Conservation (phyloP, 2,329 filamentous ascomycete genomes). For the Xylariaceae sp. region DNA sequence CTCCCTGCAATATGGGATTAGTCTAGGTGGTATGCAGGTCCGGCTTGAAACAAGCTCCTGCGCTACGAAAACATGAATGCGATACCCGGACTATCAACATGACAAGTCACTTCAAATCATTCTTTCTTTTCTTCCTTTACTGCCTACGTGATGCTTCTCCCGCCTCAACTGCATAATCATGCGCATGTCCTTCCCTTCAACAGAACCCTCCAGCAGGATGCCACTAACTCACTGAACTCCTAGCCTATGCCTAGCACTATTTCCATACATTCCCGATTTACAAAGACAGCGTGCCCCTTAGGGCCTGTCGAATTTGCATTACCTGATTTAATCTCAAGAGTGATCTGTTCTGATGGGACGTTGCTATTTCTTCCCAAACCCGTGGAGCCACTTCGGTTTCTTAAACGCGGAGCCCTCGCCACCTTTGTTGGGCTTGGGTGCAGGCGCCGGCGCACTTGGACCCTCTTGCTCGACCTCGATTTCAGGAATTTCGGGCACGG, state of each 20-base stretch:
- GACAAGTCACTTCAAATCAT: constrained; percentile 7
- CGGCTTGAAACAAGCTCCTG: constrained; percentile 19
- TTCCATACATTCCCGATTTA: not conserved
- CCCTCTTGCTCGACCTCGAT: constrained; percentile 29
- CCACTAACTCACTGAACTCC: constrained; percentile 8
- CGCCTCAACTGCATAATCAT: not conserved
- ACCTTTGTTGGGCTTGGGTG: constrained; percentile 20
- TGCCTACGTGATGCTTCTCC: constrained; percentile 6
- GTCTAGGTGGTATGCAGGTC: constrained; percentile 7
- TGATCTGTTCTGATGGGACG: not conserved
- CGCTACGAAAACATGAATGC: constrained; percentile 24
- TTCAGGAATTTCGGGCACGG: constrained; percentile 46
- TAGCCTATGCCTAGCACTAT: constrained; percentile 12
- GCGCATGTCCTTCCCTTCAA: not conserved
- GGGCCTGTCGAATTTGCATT: not conserved
- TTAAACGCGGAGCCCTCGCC: constrained; percentile 27
- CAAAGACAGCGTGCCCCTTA: not conserved
- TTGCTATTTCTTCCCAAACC: constrained; percentile 63
- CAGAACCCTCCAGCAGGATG: not conserved
- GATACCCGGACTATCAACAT: constrained; percentile 19
- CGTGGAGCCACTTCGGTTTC: constrained; percentile 68
- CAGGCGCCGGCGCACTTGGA: not conserved
- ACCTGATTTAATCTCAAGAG: not conserved
- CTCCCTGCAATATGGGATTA: constrained; percentile 17
- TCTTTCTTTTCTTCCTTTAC: constrained; percentile 8